These are phyloP conservation scores for Lachnellula suecica DNA, from an alignment of 2,329 filamentous ascomycete species.

Conservation along the genomic window DNA sequence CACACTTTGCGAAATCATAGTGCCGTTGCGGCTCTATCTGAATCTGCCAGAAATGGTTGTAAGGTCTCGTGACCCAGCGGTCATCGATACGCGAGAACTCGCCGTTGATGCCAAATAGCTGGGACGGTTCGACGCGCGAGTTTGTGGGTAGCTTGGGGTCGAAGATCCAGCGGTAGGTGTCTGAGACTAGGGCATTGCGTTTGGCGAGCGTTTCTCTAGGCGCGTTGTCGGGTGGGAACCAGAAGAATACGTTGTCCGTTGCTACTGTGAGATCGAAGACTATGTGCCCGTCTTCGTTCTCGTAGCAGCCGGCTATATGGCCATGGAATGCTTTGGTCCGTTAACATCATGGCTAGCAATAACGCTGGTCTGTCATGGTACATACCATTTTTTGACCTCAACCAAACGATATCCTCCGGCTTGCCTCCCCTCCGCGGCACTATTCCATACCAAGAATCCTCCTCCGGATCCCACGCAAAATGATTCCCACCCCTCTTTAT, in stretches of 20 bases:
- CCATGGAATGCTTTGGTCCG: slow-evolving; percentile 25
- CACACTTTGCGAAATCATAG: slow-evolving; percentile 28
- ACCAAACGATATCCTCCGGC: slow-evolving; percentile 52
- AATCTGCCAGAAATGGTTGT: slow-evolving; percentile 25
- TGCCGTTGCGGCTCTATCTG: slow-evolving; percentile 19
- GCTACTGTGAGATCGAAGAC: slow-evolving; percentile 24
- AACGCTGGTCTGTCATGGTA: slow-evolving; percentile 8
- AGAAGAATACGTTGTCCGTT: slow-evolving; percentile 24
- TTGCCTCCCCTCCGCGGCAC: slow-evolving; percentile 50
- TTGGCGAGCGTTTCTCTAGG: slow-evolving; percentile 23
- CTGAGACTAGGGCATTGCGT: slow-evolving; percentile 25
- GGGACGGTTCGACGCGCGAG: slow-evolving; percentile 14
- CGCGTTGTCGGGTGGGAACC: slow-evolving; percentile 19
- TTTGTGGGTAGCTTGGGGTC: slow-evolving; percentile 24
- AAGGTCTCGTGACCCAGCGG: slow-evolving; percentile 17
- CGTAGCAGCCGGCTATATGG: slow-evolving; percentile 48
- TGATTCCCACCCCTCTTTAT: slow-evolving; percentile 48
- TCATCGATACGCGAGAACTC: slow-evolving; percentile 27
- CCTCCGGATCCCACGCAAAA: slow-evolving; percentile 51
- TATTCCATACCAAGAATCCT: slow-evolving; percentile 55
- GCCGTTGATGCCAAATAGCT: slow-evolving; percentile 18
- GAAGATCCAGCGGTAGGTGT: slow-evolving; percentile 33
- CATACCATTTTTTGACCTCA: slow-evolving; percentile 49
- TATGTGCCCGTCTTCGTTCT: slow-evolving; percentile 44
- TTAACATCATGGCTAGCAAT: slow-evolving; percentile 1